Percentiles rank a stretch among this genome's conserved stretches.
phyloP scores from a whole-genome alignment of 2,329 filamentous ascomycete species.

The Fusarium domesticum region DNA sequence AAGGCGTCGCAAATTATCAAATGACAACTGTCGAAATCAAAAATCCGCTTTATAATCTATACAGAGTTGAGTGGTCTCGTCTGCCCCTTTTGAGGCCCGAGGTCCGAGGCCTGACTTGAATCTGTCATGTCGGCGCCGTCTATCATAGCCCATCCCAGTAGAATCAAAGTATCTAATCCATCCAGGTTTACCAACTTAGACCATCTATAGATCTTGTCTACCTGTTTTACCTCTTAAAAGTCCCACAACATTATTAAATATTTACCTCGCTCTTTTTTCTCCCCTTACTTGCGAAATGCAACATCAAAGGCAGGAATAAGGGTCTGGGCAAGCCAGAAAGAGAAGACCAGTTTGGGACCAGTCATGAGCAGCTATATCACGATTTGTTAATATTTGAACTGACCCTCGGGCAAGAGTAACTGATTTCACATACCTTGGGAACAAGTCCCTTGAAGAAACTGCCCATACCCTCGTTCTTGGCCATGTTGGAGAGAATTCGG shows the following conservation, averaged over 20 bases:
- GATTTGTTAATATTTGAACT: constrained; percentile 13
- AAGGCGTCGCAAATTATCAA: too few relatives aligned
- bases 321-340: constrained; percentile 98
- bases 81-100: constrained; percentile 11
- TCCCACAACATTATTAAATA: constrained; percentile 1
- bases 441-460: constrained; percentile 98
- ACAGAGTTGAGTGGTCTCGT: constrained; percentile 30
- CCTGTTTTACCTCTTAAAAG: constrained; percentile 15
- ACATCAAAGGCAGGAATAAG: constrained; percentile 86
- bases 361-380: constrained; percentile 80
- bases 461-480: constrained; percentile 77
- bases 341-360: constrained; percentile 97
- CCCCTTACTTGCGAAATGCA: constrained; percentile 34
- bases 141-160: constrained; percentile 25
- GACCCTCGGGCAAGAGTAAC: constrained; percentile 3
- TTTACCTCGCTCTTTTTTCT: neutral
- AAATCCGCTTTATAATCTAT: constrained; percentile 28
- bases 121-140: constrained; percentile 18
- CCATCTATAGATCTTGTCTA: constrained; percentile 11
- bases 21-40: neutral
- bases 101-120: constrained; percentile 5
- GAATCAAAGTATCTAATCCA: constrained; percentile 22
- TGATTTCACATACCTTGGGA: constrained; percentile 63
- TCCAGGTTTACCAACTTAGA: constrained; percentile 5
- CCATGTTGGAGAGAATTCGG: constrained; percentile 89